Conservation (phyloP, 805 yeast species). For the Saturnispora halmiae region DNA sequence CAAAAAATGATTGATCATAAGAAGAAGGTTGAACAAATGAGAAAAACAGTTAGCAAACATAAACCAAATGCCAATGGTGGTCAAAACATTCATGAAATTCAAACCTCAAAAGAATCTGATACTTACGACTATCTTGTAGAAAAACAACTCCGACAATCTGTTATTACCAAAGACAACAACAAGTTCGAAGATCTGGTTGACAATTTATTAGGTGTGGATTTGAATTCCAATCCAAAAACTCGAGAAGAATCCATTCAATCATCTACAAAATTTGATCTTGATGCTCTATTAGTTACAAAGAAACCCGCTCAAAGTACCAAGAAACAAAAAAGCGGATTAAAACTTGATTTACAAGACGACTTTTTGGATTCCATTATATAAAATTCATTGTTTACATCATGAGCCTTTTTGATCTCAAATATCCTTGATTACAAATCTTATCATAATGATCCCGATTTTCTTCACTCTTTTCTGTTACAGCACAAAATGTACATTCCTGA, state of each 20-base stretch:
- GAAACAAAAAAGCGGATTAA: neutral
- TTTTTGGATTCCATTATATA: constrained; percentile 13
- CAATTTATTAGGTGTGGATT: constrained; percentile 11
- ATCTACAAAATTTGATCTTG: constrained; percentile 10
- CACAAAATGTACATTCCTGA: constrained; percentile 10
- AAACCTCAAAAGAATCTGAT: constrained; percentile 12
- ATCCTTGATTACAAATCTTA: neutral
- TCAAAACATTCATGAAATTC: constrained; percentile 13
- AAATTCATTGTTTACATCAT: neutral
- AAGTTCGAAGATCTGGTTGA: constrained; percentile 14
- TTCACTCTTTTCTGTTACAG: neutral
- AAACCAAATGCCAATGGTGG: neutral
- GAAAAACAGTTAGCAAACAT: constrained; percentile 1
- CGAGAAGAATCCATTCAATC: neutral
- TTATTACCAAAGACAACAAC: neutral
- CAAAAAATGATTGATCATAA: constrained; percentile 15
- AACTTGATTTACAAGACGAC: constrained; percentile 9
- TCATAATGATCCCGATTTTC: too few relatives aligned
- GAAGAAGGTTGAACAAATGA: constrained; percentile 13
- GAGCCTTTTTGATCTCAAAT: too few relatives aligned
- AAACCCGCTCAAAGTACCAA: neutral
- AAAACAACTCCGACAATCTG: constrained; percentile 1
- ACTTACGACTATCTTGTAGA: constrained; percentile 13
- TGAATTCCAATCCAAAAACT: neutral
- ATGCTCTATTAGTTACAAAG: constrained; percentile 1